Evolutionary conservation across 306 rosid species (phyloP).

Genomic region (Comarum palustre): DNA sequence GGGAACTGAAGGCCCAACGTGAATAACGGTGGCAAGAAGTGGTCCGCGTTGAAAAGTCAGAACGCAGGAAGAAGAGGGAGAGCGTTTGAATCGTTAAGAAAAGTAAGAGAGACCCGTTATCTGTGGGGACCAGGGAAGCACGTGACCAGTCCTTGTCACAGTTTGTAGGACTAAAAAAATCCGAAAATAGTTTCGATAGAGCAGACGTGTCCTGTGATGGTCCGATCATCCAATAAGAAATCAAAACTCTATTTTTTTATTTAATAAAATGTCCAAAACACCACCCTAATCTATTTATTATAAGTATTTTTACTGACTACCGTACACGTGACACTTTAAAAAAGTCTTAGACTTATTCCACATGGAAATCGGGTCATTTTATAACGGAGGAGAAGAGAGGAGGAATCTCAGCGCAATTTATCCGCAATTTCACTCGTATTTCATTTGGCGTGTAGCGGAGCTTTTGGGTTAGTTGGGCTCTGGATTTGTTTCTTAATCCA

Average conservation of each 20-base stretch:
- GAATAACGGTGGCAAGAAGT: constrained; percentile 12
- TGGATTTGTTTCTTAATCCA: neutral
- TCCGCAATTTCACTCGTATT: constrained; percentile 21
- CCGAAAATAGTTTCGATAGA: too few relatives aligned
- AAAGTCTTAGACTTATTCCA: too few relatives aligned
- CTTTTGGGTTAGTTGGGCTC: constrained; percentile 4
- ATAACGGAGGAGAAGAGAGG: neutral
- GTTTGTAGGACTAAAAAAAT: neutral
- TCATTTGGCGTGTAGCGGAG: constrained; percentile 8
- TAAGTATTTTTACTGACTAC: neutral
- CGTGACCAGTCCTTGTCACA: constrained; percentile 27
- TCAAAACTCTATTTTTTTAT: too few relatives aligned
- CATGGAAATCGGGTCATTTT: neutral
- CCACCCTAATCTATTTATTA: neutral
- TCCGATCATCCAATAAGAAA: neutral
- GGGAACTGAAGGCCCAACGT: neutral
- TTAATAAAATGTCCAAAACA: neutral
- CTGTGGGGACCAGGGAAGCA: constrained; percentile 19
- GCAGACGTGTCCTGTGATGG: neutral
- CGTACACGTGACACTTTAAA: neutral
- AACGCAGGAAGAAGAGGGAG: neutral
- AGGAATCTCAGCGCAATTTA: constrained; percentile 11
- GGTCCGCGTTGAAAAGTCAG: constrained; percentile 25
- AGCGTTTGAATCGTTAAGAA: constrained; percentile 23
- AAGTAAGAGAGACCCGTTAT: constrained; percentile 32